Evolutionary conservation across 202 grass and related monocot species (phyloP), one percentile per base, ranked within the genome.

Genomic region (Zoysia matrella): DNA sequence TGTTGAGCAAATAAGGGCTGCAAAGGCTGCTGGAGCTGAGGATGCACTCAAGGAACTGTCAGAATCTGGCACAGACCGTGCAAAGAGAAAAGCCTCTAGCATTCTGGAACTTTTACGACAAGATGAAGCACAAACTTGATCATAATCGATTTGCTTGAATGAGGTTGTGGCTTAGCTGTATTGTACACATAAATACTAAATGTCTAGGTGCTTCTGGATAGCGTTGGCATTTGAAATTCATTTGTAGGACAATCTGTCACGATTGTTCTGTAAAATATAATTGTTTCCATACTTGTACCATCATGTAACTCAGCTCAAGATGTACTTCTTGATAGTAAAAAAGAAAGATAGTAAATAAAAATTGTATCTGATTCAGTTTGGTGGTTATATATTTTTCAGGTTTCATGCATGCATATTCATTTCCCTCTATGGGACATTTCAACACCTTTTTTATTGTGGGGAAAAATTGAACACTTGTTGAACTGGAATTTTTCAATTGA

Each of bases 21-120:
- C 80, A 58, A 95, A 81, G 69, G 89, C 85, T 12, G 83, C 80
- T 48, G 96, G 92, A 53, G 85, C 45, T 7, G 85, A 87, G 74
- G 92, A 92, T 83, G 91, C 84, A 60, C 76, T 99, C 54, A 95
- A 89, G 80, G 96, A 99, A 68, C 72, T 99, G 30, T 71, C 78
- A n/a, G 91, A 95, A 80, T 90, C 82, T 2, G 92, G 96, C 73
- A 95, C 90, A 4, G 92, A 95, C 12, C 89, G 92, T 11, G 96
- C 96, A 67, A 99, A 95, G 77, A 93, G 96, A 86, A 98, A 99
- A 86, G 91, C 96, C 68, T 80, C 77, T 67, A 89, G 85, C 75
- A 87, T 95, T 52, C 72, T 99, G 36, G 92, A 90, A 78, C 78
- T 95, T 52, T 92, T 99, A 72, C 70, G 68, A 54, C 92, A 94